Conservation (phyloP, 495 filamentous ascomycete genomes). For the Aspergillus diversus region DNA sequence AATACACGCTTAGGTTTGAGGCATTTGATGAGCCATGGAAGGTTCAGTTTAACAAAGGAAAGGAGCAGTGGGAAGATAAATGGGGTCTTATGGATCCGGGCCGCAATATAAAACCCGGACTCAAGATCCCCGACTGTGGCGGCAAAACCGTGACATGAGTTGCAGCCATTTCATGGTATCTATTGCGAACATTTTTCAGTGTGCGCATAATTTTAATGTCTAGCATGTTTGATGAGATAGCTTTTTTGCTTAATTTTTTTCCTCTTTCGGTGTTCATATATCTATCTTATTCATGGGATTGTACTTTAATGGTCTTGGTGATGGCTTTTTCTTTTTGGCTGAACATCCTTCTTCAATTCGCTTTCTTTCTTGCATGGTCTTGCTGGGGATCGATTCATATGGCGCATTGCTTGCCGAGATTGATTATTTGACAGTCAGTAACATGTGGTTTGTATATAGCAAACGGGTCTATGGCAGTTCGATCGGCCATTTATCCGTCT, state of each 20-base stretch:
- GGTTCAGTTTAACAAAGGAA: slow-evolving; percentile 64
- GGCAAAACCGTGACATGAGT: slow-evolving; percentile 64
- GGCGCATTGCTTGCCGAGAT: slow-evolving; percentile 1
- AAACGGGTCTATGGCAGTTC: slow-evolving; percentile 1
- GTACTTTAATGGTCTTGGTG: slow-evolving; percentile 16
- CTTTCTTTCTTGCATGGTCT: slow-evolving; percentile 1
- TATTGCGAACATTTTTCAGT: slow-evolving; percentile 9
- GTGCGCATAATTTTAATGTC: slow-evolving; percentile 22
- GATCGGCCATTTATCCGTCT: neutral
- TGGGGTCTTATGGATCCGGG: slow-evolving; percentile 93
- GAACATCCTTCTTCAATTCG: neutral
- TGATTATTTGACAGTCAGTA: neutral
- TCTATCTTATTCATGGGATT: slow-evolving; percentile 9
- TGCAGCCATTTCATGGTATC: slow-evolving; percentile 2
- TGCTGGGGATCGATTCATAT: slow-evolving; percentile 1
- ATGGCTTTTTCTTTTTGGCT: slow-evolving; percentile 3
- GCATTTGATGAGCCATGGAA: slow-evolving; percentile 98
- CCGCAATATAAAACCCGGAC: slow-evolving; percentile 79
- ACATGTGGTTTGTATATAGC: slow-evolving; percentile 19
- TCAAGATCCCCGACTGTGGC: slow-evolving; percentile 87
- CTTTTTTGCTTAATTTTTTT: slow-evolving; percentile 8
- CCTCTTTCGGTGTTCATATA: slow-evolving; percentile 9
- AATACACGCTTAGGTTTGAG: slow-evolving; percentile 64
- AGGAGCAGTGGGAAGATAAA: slow-evolving; percentile 89
- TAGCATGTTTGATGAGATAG: slow-evolving; percentile 22